Evolutionary conservation across 148 eudicot species (phyloP).

Genomic region (Nepenthes gracilis): DNA sequence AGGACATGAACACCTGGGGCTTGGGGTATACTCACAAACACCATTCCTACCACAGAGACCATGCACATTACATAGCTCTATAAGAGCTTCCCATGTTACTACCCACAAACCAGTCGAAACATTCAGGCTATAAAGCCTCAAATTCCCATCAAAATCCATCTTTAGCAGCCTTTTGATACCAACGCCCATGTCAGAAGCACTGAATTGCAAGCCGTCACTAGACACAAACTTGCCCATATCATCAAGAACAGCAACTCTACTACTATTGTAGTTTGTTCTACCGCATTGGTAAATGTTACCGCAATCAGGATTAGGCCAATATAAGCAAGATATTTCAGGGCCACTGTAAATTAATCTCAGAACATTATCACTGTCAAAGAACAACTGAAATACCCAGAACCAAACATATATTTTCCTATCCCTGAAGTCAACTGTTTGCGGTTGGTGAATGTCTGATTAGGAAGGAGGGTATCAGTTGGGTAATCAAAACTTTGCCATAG

Average conservation of each 20-base stretch:
- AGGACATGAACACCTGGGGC: slow-evolving; percentile 41
- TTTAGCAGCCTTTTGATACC: slow-evolving; percentile 29
- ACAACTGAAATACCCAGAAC: slow-evolving; percentile 30
- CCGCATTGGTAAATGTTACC: slow-evolving; percentile 2
- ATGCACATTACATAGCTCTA: slow-evolving; percentile 25
- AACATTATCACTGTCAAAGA: slow-evolving; percentile 30
- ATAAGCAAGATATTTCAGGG: slow-evolving; percentile 20
- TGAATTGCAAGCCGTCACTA: slow-evolving; percentile 27
- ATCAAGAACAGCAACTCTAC: slow-evolving; percentile 24
- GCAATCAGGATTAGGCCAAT: slow-evolving; percentile 23
- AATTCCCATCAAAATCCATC: slow-evolving; percentile 35
- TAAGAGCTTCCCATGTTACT: slow-evolving; percentile 38
- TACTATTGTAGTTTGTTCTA: slow-evolving; percentile 26
- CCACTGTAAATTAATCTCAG: slow-evolving; percentile 24
- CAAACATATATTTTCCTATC: slow-evolving; percentile 1
- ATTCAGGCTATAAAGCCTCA: slow-evolving; percentile 36
- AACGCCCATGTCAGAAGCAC: slow-evolving; percentile 31
- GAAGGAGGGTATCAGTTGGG: slow-evolving; percentile 51
- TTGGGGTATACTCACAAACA: slow-evolving; percentile 34
- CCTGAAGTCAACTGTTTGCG: slow-evolving; percentile 20
- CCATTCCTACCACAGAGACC: slow-evolving; percentile 56
- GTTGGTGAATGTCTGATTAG: slow-evolving; percentile 31
- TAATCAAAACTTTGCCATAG: slow-evolving; percentile 58
- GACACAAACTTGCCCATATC: slow-evolving; percentile 30
- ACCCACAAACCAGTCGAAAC: slow-evolving; percentile 26